Evolutionary conservation across 75 land plant species (phyloP), one percentile per base, ranked within the genome.

Genomic region (Pseudotsuga menziesii): DNA sequence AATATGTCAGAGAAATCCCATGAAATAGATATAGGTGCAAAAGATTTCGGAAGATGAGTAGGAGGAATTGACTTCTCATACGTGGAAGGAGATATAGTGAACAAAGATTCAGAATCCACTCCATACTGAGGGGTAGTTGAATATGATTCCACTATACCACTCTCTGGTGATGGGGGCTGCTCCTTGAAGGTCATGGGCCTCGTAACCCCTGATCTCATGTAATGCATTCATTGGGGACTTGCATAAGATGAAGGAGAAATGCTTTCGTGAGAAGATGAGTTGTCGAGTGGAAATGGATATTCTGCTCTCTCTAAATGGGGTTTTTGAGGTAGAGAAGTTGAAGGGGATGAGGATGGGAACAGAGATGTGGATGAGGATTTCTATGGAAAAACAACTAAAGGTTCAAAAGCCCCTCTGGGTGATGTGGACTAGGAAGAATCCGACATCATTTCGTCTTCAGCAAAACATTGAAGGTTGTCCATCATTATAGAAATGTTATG

Each of bases 1-100:
- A 76, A 86, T 14, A 81, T 73, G 41, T 76, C 78, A 63, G 85
- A 91, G 76, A 73, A 89, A 69, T 91, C 91, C 96, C 96, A 93
- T 3, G 88, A 80, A 12, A 80, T 67, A 35, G 78, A 75, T 15
- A 36, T 80, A 8, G 59, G 57, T 61, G n/a, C 12, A n/a, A 90
- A 64, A 41, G 77, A 77, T 15, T 82, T 66, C 1, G 82, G 48
- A 3, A 78, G 56, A 70, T 88, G 76, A 29, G 76, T 62, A 2
- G 78, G 82, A 52, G 59, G 60, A 19, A 58, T 39, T 22, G 81
- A 55, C 25, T 58, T 58, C 36, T 83, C 81, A 15, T 77, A 76
- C 32, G 58, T 61, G 56, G 79, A 85, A 73, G 67, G 63, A 15
- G 36, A 60, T 9, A 19, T 16, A 29, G 75, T 66, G 26, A 29